These are phyloP conservation scores for Orobanche coerulescens DNA, from an alignment of 257 asterid genomes.

Conservation along the genomic window DNA sequence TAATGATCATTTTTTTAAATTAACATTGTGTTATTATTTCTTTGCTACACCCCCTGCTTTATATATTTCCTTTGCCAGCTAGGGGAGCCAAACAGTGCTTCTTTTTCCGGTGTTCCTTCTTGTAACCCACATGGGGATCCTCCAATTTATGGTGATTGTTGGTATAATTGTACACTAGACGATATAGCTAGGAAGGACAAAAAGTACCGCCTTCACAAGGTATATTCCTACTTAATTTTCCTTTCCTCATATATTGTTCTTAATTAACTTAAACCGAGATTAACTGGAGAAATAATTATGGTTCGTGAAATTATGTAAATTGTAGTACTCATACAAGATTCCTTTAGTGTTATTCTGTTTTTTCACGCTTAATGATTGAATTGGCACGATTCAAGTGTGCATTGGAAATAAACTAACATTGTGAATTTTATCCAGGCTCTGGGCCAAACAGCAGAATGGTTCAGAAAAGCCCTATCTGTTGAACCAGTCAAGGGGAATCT, in stretches of 20 bases:
- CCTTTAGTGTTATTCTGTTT: not conserved
- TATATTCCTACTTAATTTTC: slow-evolving; percentile 21
- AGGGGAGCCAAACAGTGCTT: slow-evolving; percentile 88
- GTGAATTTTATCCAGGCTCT: slow-evolving; percentile 60
- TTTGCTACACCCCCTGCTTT: too few species aligned
- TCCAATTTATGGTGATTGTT: slow-evolving; percentile 90
- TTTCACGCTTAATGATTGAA: not conserved
- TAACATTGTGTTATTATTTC: not conserved
- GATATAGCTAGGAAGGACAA: slow-evolving; percentile 95
- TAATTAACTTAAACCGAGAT: not conserved
- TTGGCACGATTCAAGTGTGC: too few species aligned
- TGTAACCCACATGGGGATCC: slow-evolving; percentile 96
- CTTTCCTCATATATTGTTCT: not conserved
- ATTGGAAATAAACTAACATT: slow-evolving; percentile 10
- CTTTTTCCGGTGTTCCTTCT: slow-evolving; percentile 73
- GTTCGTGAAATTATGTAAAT: too few species aligned
- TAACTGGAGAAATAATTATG: not conserved
- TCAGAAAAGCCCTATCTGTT: slow-evolving; percentile 81
- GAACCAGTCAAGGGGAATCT: slow-evolving; percentile 93
- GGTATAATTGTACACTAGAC: slow-evolving; percentile 92
- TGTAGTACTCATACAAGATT: too few species aligned
- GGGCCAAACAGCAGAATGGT: slow-evolving; percentile 95
- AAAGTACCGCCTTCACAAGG: slow-evolving; percentile 91
- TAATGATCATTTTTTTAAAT: not conserved
- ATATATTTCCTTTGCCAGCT: slow-evolving; percentile 45